Base-by-base conservation (phyloP, 441 rosid species). In the Erodium moschatum region DNA sequence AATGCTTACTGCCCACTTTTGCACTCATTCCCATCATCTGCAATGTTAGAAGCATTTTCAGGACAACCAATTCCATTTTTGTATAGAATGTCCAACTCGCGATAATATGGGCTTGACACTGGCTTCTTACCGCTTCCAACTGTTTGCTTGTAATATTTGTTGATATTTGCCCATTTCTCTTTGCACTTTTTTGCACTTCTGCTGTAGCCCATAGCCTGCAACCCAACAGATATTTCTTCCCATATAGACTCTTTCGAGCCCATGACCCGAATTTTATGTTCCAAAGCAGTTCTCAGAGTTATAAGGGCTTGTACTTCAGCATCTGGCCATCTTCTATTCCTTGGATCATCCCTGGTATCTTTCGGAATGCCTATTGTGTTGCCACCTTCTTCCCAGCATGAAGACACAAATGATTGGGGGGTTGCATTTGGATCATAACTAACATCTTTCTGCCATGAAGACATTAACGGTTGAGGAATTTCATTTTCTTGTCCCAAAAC, bases 101-200 rank as follows among this genome's bases (percentile, higher is more conserved):
- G 78, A 77, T 86, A 89, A 79, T 83, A 87, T 0, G 80, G 69
- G 68, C 86, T 77, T 65, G 82, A 72, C 81, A 82, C 81, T 71
- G 63, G 84, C 73, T 86, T 82, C 82, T 77, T 82, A 66, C 78
- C 78, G 46, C 72, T 77, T 61, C 66, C 91, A 66, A 68, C 67
- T 3, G 85, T 74, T 76, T 76, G 86, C 78, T 70, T 82, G 85
- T 76, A 87, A 82, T 85, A 87, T 81, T 86, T 86, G 77, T 85
- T 87, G 75, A 89, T 86, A 79, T 89, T 89, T 73, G 86, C 92
- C 96, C 96, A 91, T 75, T 89, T 91, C 81, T 86, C 96, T 81
- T 82, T 89, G 21, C 97, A 91, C 78, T 87, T 87, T 72, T 83
- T 87, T 2, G 87, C 86, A 52, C 79, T 85, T 19, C 89, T 76